Evolutionary conservation across 208 protist genomes (phyloP), one percentile per base, ranked within the genome.

Genomic region (Leptomonas seymouri): DNA sequence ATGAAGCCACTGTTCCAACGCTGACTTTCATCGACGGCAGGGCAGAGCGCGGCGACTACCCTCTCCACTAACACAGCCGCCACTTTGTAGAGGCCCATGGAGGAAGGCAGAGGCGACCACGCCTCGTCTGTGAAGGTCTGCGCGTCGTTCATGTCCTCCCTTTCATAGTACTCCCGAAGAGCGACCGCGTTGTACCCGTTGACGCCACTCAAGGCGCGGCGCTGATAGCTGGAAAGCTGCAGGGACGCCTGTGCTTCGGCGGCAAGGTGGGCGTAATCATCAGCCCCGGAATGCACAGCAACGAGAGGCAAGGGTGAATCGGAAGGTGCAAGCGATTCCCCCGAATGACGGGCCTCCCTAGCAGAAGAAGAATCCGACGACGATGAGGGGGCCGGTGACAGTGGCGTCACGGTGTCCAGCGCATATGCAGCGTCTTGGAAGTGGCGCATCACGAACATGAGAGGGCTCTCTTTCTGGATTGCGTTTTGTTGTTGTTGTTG

Each of bases 131-230:
- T n/a, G 39, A 20, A 27, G 50, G 25, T 49, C 44, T 16, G 12
- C 39, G 58, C 48, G 21, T 44, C 23, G 21, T 27, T 6, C 15
- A 14, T 30, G 4, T 27, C 57, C 20, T 50, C 36, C 6, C 6
- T 0, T 39, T 75, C 63, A 16, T 23, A 45, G 63, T 59, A 67
- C 63, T 76, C 71, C 45, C 56, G 62, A 36, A 71, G 56, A 20
- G 61, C 21, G 5, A 56, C 44, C 27, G 42, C 9, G 42, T 23
- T 20, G 68, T 49, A 28, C 31, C 28, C 71, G 55, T 51, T 66
- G 56, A 8, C 39, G 28, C 44, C 48, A 48, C 49, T 46, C 51
- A 27, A 42, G 27, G 27, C 27, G 48, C 48, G 34, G 44, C 60
- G 60, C 30, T 65, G 60, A 7, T 31, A 55, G 5, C 51, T 14